phyloP scores from a whole-genome alignment of 163 green algal genomes.

The Chlamydomonas reinhardtii region DNA sequence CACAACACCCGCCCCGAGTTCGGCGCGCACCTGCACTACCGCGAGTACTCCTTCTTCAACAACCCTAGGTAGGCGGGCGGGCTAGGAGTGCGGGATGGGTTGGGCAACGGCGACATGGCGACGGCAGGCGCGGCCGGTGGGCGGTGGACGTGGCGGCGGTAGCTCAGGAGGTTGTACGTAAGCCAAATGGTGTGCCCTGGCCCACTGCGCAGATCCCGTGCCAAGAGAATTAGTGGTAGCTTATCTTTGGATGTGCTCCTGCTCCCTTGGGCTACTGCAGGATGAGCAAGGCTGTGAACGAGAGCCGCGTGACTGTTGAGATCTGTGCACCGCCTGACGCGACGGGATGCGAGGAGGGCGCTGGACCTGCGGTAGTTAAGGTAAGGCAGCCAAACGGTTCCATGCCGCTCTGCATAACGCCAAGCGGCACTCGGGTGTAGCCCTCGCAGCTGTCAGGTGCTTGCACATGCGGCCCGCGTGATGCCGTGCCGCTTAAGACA shows the following conservation, averaged over 20 bases:
- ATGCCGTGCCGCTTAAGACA: too few species aligned
- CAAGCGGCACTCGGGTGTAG: too few species aligned
- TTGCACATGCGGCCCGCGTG: too few species aligned
- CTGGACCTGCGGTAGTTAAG: constrained; percentile 21
- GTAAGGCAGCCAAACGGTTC: background rate
- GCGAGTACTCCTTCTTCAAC: constrained; percentile 61
- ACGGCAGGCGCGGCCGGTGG: too few species aligned
- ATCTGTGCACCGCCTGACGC: constrained; percentile 22
- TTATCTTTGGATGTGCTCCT: background rate
- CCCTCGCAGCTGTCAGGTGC: too few species aligned
- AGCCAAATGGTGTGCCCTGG: too few species aligned
- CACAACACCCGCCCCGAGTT: constrained; percentile 15
- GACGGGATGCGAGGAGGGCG: constrained; percentile 34
- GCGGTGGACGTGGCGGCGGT: too few species aligned
- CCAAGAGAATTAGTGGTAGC: too few species aligned
- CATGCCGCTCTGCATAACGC: too few species aligned
- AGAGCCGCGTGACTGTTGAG: constrained; percentile 46
- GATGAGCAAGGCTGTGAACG: constrained; percentile 46
- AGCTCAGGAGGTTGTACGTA: too few species aligned
- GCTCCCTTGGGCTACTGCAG: background rate
- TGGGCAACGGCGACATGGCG: too few species aligned
- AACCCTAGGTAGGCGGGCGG: constrained; percentile 23
- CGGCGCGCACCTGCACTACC: constrained; percentile 48
- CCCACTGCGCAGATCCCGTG: too few species aligned
- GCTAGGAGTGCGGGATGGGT: background rate